Base-by-base conservation (phyloP, 805 yeast genomes). In the Candida berthetii region DNA sequence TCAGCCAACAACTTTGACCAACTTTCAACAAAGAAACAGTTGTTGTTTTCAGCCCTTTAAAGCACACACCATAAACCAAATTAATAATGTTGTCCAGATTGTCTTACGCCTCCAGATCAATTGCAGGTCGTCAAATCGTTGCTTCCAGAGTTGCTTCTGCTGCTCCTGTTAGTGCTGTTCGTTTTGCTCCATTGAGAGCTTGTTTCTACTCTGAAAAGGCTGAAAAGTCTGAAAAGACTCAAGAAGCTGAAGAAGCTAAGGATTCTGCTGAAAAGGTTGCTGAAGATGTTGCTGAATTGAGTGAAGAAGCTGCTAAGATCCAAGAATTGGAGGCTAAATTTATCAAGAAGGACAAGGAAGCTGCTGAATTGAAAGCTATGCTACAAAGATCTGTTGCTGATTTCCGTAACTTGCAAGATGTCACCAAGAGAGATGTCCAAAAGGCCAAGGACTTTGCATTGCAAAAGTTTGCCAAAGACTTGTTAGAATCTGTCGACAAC, bases 321-420 rank as follows among this genome's bases (percentile, higher is more conserved):
- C 27, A 20, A 19, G 36, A 34, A 4, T 22, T 20, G 5, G 27
- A 34, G n/a, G 36, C 28, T 4, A 34, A 34, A 15, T 22, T 19
- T n/a, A 46, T 53, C 15, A 51, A 56, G 48, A 51, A 51, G 45
- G 36, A 34, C 16, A 34, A 34, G 20, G 55, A 55, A 34, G 27
- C 50, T 17, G 48, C 59, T n/a, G 49, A 48, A 31, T 52, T 55
- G 50, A 56, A 54, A 42, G 57, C 53, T 43, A 45, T 41, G 35
- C 52, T 49, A 36, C 25, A 50, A 24, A 53, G 61, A 42, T 50
- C 61, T 16, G 45, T 54, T 41, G 61, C 61, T 14, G 61, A 56
- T 39, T 56, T 56, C 50, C 48, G 59, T 40, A 56, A 56, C 43
- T 46, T 56, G 41, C 61, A 56, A 40, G 60, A 54, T 18, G 47